Percentiles rank a stretch among this genome's conserved stretches.
phyloP scores from a whole-genome alignment of 2,329 filamentous ascomycete species.

The Monosporascus sp. region DNA sequence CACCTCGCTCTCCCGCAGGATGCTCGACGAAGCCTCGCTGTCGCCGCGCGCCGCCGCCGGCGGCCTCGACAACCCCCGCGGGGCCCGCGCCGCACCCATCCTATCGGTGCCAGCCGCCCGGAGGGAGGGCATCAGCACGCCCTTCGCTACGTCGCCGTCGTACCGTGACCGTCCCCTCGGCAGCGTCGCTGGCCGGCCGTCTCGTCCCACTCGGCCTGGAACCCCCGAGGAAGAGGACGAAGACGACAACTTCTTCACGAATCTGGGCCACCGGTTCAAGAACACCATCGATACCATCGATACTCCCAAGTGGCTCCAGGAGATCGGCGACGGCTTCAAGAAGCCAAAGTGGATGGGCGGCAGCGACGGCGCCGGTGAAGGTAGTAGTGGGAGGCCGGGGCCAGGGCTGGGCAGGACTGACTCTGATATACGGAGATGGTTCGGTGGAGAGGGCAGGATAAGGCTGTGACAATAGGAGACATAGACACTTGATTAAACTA shows the following conservation, averaged over 20 bases:
- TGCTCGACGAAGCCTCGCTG: slow-evolving; percentile 37
- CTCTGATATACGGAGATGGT: slow-evolving; percentile 53
- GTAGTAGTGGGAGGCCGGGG: slow-evolving; percentile 22
- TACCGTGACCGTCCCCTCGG: slow-evolving; percentile 27
- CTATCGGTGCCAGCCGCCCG: slow-evolving; percentile 42
- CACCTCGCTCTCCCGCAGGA: slow-evolving; percentile 47
- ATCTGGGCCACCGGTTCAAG: slow-evolving; percentile 77
- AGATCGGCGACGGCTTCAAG: slow-evolving; percentile 64
- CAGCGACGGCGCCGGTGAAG: slow-evolving; percentile 38
- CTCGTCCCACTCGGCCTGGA: slow-evolving; percentile 3
- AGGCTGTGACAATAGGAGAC: slow-evolving; percentile 15
- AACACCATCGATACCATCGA: slow-evolving; percentile 88
- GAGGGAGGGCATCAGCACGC: slow-evolving; percentile 34
- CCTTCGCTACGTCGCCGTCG: slow-evolving; percentile 38
- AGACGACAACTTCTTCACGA: slow-evolving; percentile 78
- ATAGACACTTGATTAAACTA: too few species aligned
- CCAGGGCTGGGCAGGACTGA: slow-evolving; percentile 19
- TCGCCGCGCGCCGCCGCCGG: slow-evolving; percentile 16
- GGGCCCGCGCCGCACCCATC: slow-evolving; percentile 37
- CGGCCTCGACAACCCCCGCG: slow-evolving; percentile 15
- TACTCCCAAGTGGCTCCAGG: slow-evolving; percentile 76
- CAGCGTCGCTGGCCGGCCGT: slow-evolving; percentile 18
- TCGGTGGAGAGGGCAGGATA: slow-evolving; percentile 44
- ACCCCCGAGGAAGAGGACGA: slow-evolving; percentile 54
- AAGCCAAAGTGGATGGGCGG: slow-evolving; percentile 78